Base-by-base conservation (phyloP, 2,329 filamentous ascomycete genomes). In the Colletotrichum camelliae region DNA sequence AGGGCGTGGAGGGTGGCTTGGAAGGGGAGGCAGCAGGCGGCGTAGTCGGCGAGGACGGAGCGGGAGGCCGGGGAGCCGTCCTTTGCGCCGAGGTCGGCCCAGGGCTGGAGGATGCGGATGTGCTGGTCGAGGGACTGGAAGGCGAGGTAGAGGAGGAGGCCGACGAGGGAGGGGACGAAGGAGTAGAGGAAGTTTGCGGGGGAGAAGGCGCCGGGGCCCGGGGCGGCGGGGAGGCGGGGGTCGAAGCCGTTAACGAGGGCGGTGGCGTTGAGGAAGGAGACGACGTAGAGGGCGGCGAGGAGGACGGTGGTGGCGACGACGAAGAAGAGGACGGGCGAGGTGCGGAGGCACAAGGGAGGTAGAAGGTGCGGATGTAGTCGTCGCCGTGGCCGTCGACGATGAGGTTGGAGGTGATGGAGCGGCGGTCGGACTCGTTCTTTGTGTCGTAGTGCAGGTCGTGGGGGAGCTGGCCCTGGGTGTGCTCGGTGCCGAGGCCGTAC, bases 141-240 rank as follows among this genome's bases (percentile, higher is more conserved):
- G 67, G 90, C 83, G 61, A 95, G 88, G 82, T 93, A 94, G 65
- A 95, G 85, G 18, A 94, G 78, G 80, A 93, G 91, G 6, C 93
- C 94, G 33, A 96, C 81, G 1, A 94, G 79, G 4, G 93, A 91
- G 1, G 94, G 94, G 27, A 96, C 72, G 83, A 96, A 95, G 76
- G 91, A 92, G 87, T 96, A 98, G 67, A 98, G 86, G 85, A 98
- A 98, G 84, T 98, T 95, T 66, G 95, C 95, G 1, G 94, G 88
- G 2, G 95, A 97, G 84, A 97, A 98, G 21, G 94, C 94, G 31
- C 87, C 87, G 0, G 85, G 80, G 5, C 89, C 86, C 1, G 95
- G 91, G 16, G 58, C 77, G 0, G 93, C 92, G 12, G 88, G 86
- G 1, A 98, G 86, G 8, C 89, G 86, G 4, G 96, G 95, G 8